Evolutionary conservation across 306 rosid species (phyloP), one percentile per base, ranked within the genome.

Genomic region (Acacia crassicarpa): DNA sequence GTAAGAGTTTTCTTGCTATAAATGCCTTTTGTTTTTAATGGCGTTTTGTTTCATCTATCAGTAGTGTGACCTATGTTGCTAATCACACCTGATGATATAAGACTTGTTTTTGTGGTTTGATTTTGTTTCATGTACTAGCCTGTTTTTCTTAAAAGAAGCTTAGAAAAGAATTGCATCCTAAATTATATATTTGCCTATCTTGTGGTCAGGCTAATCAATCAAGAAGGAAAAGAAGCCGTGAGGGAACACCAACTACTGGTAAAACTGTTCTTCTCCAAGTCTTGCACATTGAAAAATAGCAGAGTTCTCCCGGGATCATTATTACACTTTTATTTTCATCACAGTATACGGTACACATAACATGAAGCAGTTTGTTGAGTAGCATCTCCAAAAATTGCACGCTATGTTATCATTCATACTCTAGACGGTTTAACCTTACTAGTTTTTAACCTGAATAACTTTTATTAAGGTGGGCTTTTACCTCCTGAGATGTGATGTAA

Each of bases 171-270:
- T 74, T 77, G 32, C 71, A 82, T 74, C 49, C 81, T 76, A 41
- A 79, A 48, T 68, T 77, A 78, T 76, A 75, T 82, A 78, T 83
- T 49, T 85, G 45, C 59, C 79, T 61, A 15, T 84, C n/a, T 82
- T 86, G 83, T 91, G 80, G 66, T 80, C 93, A 94, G 97, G 90
- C 86, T 74, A 87, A 84, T 89, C 94, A 89, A 88, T 71, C 87
- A 72, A 85, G 90, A 72, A 85, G 89, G 87, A 93, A 88, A 89
- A 90, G 98, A 89, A 91, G 95, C 88, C 87, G 89, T 46, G 97
- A 93, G 81, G 90, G 86, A 82, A 91, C 97, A 80, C 94, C 97
- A 71, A 72, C 87, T 82, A 80, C 91, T 83, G 97, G 98, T 93
- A 93, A 72, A 88, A 81, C 84, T 81, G 82, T 82, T 87, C 88